These are phyloP conservation scores for Mycena sp. DNA, from an alignment of 1,284 basidiomycete genomes.

Conservation along the genomic window DNA sequence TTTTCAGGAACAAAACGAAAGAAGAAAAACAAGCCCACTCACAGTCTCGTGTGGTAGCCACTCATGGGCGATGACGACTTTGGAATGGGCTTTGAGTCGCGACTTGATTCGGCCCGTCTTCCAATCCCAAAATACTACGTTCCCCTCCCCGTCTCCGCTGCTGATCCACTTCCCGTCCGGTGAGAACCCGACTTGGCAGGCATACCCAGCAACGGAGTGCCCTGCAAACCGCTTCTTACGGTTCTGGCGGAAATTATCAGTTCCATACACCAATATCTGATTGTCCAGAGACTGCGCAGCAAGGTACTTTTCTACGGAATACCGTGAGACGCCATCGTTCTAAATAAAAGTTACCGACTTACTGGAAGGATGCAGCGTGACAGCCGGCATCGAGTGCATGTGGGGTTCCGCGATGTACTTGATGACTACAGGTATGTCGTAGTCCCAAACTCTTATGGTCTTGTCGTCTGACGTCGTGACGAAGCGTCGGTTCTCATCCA, in stretches of 20 bases:
- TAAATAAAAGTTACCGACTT: slow-evolving; percentile 47
- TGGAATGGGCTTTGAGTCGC: slow-evolving; percentile 87
- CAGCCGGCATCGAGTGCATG: slow-evolving; percentile 99
- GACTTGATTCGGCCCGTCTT: slow-evolving; percentile 96
- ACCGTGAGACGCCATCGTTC: slow-evolving; percentile 24
- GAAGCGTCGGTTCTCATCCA: slow-evolving; percentile 96
- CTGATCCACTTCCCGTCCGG: slow-evolving; percentile 98
- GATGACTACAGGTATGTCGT: slow-evolving; percentile 98
- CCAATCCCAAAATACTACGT: slow-evolving; percentile 99
- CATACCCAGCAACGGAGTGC: slow-evolving; percentile 96
- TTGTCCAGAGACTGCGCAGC: slow-evolving; percentile 98
- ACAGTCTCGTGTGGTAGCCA: slow-evolving; percentile 99
- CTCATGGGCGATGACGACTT: slow-evolving; percentile 96
- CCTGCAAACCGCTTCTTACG: slow-evolving; percentile 98
- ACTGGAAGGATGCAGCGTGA: slow-evolving; percentile 95
- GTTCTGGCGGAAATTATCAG: slow-evolving; percentile 97
- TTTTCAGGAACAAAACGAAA: slow-evolving; percentile 18
- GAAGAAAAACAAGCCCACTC: slow-evolving; percentile 47
- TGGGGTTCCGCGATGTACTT: slow-evolving; percentile 99
- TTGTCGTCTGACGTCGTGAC: slow-evolving; percentile 99
- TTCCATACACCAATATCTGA: slow-evolving; percentile 96
- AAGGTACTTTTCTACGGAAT: slow-evolving; percentile 87
- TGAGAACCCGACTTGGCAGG: slow-evolving; percentile 96
- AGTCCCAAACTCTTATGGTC: slow-evolving; percentile 98
- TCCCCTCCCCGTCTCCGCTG: slow-evolving; percentile 94